A percentile compares a stretch with the other conserved stretches of the same genome.
Conservation (phyloP, 2,329 filamentous ascomycete genomes). For the Monilinia fructigena region DNA sequence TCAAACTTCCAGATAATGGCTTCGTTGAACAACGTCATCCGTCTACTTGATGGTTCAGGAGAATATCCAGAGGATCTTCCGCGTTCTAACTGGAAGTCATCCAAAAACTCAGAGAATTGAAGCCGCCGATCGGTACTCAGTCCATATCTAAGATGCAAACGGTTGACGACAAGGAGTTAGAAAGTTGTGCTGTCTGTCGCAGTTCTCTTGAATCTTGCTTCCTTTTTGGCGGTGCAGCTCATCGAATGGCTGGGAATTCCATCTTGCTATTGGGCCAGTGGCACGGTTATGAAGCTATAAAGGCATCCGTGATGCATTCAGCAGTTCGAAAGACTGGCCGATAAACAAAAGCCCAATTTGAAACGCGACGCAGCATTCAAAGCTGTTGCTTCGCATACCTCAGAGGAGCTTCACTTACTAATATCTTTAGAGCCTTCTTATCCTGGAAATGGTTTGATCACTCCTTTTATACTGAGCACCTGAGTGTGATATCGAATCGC, state of each 20-base stretch:
- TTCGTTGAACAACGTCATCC: not conserved
- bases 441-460: slow-evolving; percentile 6
- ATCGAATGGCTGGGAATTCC: not conserved
- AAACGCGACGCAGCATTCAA: not conserved
- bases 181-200: not conserved
- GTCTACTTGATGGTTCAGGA: not conserved
- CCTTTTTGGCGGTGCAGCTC: not conserved
- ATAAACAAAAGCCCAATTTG: not conserved
- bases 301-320: not conserved
- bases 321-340: not conserved
- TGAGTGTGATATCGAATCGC: not conserved
- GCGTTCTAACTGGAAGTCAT: slow-evolving; percentile 6
- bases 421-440: slow-evolving; percentile 3
- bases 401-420: not conserved
- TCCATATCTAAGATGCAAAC: not conserved
- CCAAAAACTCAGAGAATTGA: not conserved
- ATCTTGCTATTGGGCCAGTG: not conserved
- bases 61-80: slow-evolving; percentile 3
- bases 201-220: not conserved
- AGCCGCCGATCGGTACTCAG: not conserved
- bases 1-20: not conserved
- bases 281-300: not conserved
- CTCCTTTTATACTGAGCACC: not conserved
- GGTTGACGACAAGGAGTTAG: not conserved
- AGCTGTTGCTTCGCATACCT: slow-evolving; percentile 3